phyloP scores from a whole-genome alignment of 2,329 filamentous ascomycete species.

The Orbilia brochopaga region DNA sequence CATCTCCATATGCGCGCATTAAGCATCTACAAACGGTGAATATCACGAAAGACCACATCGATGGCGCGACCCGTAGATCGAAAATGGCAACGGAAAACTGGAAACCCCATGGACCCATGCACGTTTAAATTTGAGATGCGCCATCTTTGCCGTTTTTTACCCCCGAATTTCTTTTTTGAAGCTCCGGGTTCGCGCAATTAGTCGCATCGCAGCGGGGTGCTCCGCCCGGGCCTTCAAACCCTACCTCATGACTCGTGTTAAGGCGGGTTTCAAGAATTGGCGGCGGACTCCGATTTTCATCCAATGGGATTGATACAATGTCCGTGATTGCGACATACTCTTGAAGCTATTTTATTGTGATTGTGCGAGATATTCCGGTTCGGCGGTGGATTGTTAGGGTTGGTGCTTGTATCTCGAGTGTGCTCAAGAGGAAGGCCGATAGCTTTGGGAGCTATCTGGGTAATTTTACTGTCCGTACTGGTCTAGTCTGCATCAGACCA shows the following conservation, averaged over 20 bases:
- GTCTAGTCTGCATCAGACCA: constrained; percentile 21
- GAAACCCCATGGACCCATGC: constrained; percentile 1
- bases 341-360: constrained; percentile 1
- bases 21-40: neutral
- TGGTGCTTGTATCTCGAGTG: neutral
- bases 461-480: constrained; percentile 21
- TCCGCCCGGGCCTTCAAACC: neutral
- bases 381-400: constrained; percentile 10
- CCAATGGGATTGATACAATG: neutral
- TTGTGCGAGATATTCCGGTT: constrained; percentile 11
- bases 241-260: neutral
- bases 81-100: neutral
- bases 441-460: constrained; percentile 6
- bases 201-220: neutral
- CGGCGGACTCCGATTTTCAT: constrained; percentile 26
- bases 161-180: neutral
- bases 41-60: neutral
- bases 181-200: neutral
- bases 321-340: constrained; percentile 32
- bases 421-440: constrained; percentile 31
- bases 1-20: neutral
- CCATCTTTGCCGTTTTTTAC: neutral
- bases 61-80: neutral
- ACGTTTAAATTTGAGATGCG: neutral
- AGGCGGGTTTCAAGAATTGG: neutral